Conservation (phyloP, 176 grass and related monocot genomes). For the Triticum turgidum region DNA sequence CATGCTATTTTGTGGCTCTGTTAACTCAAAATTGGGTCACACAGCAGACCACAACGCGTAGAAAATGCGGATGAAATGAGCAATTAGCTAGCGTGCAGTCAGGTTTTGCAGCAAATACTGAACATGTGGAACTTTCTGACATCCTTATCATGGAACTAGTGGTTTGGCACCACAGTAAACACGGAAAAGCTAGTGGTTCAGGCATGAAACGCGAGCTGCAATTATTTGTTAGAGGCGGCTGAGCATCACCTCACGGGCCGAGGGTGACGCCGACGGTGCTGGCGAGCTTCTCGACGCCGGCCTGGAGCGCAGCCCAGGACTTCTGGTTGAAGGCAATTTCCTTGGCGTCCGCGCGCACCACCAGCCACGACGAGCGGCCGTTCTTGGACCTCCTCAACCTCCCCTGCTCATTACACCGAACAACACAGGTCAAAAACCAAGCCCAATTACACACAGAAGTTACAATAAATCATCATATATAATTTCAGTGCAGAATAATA, state of each 20-base stretch:
- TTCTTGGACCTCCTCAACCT: constrained; percentile 32
- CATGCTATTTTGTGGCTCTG: neutral
- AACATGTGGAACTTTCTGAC: neutral
- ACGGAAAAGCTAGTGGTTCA: neutral
- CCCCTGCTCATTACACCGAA: constrained; percentile 22
- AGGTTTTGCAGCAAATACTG: neutral
- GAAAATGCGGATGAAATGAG: neutral
- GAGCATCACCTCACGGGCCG: no score
- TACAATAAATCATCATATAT: no score
- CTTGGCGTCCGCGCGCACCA: constrained; percentile 53
- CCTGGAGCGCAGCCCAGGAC: constrained; percentile 49
- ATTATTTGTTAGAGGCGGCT: no score
- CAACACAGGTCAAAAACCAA: neutral
- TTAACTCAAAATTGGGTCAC: neutral
- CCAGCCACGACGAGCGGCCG: constrained; percentile 31
- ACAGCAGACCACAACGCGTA: neutral
- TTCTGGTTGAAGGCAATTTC: constrained; percentile 66
- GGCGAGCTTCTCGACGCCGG: constrained; percentile 71
- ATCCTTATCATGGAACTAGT: neutral
- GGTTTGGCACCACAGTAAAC: neutral
- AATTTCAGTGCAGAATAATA: no score
- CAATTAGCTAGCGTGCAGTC: neutral
- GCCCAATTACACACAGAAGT: neutral
- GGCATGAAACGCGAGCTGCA: neutral
- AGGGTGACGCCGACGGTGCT: constrained; percentile 70